Evolutionary conservation across 2,329 filamentous ascomycete genomes (phyloP).

Genomic region (Pseudogymnoascus sp.): DNA sequence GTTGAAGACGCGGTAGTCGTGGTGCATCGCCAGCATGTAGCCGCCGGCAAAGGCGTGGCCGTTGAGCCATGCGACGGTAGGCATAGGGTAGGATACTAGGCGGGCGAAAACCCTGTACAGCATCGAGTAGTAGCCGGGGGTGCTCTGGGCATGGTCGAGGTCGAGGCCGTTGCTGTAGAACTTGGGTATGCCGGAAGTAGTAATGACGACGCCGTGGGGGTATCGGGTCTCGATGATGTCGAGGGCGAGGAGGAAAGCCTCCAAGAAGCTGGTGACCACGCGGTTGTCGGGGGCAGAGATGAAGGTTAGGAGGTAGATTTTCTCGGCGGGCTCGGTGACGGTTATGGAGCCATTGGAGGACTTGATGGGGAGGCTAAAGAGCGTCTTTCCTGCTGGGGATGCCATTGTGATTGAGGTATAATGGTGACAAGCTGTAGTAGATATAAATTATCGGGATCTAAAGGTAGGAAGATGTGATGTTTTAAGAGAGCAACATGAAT

Average conservation of each 20-base stretch:
- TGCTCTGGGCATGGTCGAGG: constrained; percentile 54
- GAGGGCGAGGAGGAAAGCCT: constrained; percentile 59
- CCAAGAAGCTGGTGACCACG: constrained; percentile 59
- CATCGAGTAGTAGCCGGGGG: constrained; percentile 52
- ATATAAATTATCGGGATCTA: not conserved
- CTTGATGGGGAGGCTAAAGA: constrained; percentile 54
- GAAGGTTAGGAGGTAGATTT: constrained; percentile 66
- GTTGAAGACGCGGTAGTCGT: constrained; percentile 76
- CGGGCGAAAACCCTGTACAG: constrained; percentile 59
- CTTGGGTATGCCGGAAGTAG: constrained; percentile 65
- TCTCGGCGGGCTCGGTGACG: constrained; percentile 50
- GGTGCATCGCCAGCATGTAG: constrained; percentile 73
- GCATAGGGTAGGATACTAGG: constrained; percentile 64
- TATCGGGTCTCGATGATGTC: constrained; percentile 62
- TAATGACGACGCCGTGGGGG: constrained; percentile 65
- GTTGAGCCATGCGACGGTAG: constrained; percentile 69
- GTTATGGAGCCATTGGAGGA: constrained; percentile 48
- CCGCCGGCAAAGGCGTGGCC: constrained; percentile 76
- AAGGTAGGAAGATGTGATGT: not conserved
- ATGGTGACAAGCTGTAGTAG: not conserved
- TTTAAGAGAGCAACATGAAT: not conserved
- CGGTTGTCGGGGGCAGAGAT: constrained; percentile 67
- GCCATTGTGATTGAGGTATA: constrained; percentile 15
- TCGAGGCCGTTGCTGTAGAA: constrained; percentile 84
- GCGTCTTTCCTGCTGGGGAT: constrained; percentile 23